phyloP scores from a whole-genome alignment of 257 asterid species.

The Solanum phureja region DNA sequence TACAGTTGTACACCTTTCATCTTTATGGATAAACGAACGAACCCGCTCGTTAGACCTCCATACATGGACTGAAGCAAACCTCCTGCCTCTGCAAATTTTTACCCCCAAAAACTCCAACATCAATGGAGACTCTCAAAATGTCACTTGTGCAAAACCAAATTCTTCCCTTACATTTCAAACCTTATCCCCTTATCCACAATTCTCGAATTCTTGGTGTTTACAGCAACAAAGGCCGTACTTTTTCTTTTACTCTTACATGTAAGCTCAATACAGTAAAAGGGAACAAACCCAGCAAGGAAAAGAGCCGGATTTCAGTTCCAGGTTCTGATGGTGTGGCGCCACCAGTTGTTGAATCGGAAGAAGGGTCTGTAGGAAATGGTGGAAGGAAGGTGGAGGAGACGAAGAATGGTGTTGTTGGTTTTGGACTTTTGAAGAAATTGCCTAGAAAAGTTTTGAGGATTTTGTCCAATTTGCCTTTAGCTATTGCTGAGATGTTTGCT shows the following conservation, averaged over 20 bases:
- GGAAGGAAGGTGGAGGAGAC: constrained; percentile 14
- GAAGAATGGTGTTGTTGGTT: constrained; percentile 15
- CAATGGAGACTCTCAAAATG: not conserved
- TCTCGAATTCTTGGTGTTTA: constrained; percentile 12
- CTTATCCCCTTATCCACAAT: constrained; percentile 6
- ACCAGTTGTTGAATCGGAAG: constrained; percentile 23
- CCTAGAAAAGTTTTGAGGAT: constrained; percentile 43
- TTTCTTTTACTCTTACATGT: constrained; percentile 26
- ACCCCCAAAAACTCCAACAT: not conserved
- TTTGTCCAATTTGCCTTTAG: constrained; percentile 82
- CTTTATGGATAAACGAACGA: not conserved
- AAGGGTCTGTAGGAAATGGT: constrained; percentile 12
- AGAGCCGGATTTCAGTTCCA: constrained; percentile 38
- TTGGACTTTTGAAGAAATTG: constrained; percentile 25
- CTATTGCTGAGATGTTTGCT: constrained; percentile 70
- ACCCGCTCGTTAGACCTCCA: not conserved
- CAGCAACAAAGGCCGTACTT: constrained; percentile 8
- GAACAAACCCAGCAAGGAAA: constrained; percentile 15
- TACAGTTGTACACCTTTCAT: not conserved
- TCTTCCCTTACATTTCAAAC: not conserved
- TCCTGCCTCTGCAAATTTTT: not conserved
- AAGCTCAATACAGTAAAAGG: constrained; percentile 41
- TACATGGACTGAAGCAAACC: not conserved
- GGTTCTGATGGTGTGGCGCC: constrained; percentile 65
- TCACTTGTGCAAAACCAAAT: not conserved